Conservation (phyloP, 2,329 filamentous ascomycete genomes). For the Ciborinia camelliae region DNA sequence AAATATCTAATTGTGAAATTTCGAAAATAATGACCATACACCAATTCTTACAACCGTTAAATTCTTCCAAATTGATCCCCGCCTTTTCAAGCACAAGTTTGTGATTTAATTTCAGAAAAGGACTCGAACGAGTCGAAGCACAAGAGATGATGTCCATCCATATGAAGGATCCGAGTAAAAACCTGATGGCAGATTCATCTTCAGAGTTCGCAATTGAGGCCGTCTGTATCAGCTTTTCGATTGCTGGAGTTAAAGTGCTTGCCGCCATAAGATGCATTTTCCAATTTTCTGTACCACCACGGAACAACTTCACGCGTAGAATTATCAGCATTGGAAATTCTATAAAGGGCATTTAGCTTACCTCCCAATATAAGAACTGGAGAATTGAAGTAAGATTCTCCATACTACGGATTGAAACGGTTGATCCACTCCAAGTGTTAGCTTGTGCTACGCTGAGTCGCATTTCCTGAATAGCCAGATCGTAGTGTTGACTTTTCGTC, state of each 20-base stretch:
- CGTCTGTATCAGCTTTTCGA: neutral
- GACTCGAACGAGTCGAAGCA: neutral
- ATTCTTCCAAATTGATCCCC: neutral
- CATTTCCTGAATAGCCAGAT: neutral
- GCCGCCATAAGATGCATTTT: neutral
- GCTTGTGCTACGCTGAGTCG: neutral
- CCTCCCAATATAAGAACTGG: neutral
- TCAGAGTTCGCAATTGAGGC: neutral
- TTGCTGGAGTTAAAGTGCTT: neutral
- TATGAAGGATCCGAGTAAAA: neutral
- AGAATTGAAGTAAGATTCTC: neutral
- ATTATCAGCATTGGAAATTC: neutral
- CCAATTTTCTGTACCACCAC: neutral
- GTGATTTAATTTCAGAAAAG: neutral
- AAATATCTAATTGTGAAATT: neutral
- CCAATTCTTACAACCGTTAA: neutral
- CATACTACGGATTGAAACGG: neutral
- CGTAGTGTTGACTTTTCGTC: neutral
- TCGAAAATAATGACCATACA: neutral
- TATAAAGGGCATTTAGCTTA: neutral
- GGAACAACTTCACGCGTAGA: neutral
- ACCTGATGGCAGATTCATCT: neutral
- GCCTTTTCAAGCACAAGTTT: neutral
- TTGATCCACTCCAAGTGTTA: neutral
- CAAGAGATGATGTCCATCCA: slow-evolving; percentile 1